phyloP scores from a whole-genome alignment of 352 stramenopile genomes.

The Globisporangium barbulae region DNA sequence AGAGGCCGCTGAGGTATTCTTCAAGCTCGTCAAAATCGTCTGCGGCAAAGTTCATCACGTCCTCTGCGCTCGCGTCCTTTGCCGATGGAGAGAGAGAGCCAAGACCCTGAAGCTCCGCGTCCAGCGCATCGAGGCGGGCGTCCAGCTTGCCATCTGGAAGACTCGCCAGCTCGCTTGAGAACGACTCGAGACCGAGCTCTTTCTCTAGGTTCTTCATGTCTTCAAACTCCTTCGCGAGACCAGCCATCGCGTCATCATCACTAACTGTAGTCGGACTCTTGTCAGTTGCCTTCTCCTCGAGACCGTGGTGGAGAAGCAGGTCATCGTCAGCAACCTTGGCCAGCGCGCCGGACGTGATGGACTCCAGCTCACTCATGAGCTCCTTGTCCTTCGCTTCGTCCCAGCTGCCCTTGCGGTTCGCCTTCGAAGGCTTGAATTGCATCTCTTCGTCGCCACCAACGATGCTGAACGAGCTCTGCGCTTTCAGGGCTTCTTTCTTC shows the following conservation, averaged over 20 bases:
- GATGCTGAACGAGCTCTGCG: slow-evolving; percentile 76
- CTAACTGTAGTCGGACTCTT: slow-evolving; percentile 10
- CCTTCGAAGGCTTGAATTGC: slow-evolving; percentile 24
- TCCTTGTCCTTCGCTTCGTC: slow-evolving; percentile 85
- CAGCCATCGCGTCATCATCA: slow-evolving; percentile 38
- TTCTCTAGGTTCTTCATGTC: slow-evolving; percentile 84
- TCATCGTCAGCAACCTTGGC: slow-evolving; percentile 36
- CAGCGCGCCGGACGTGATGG: slow-evolving; percentile 57
- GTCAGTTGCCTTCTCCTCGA: slow-evolving; percentile 44
- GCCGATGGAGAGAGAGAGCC: slow-evolving; percentile 39
- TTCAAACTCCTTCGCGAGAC: slow-evolving; percentile 67
- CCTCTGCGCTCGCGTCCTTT: slow-evolving; percentile 40
- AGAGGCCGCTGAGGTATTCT: slow-evolving; percentile 82
- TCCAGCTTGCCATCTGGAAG: slow-evolving; percentile 53
- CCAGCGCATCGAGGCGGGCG: slow-evolving; percentile 63
- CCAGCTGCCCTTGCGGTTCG: slow-evolving; percentile 74
- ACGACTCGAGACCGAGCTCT: slow-evolving; percentile 68
- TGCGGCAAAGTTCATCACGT: slow-evolving; percentile 83
- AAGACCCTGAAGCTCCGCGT: slow-evolving; percentile 72
- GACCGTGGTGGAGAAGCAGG: slow-evolving; percentile 21
- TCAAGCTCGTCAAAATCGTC: slow-evolving; percentile 89
- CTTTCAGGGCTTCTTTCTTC: slow-evolving; percentile 29
- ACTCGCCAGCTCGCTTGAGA: slow-evolving; percentile 44
- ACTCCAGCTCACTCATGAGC: slow-evolving; percentile 84
- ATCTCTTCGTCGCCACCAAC: slow-evolving; percentile 57